A percentile compares a stretch with the other conserved stretches of the same genome.
Evolutionary conservation across 805 yeast genomes (phyloP).

Genomic region (Kazachstania taianensis): DNA sequence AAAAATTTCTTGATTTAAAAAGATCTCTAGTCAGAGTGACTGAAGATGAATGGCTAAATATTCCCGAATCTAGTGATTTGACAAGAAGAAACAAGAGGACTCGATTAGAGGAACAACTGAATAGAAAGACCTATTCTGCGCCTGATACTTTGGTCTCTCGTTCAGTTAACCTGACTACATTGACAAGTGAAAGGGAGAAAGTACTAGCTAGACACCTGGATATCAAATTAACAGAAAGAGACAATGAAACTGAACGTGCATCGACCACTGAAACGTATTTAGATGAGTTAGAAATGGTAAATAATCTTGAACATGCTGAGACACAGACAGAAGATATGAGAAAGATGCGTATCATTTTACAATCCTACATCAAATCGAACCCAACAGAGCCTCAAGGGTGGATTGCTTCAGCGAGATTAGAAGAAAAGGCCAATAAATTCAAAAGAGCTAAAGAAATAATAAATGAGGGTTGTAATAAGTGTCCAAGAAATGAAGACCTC

Average conservation of each 20-base stretch:
- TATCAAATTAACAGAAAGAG: constrained; percentile 12
- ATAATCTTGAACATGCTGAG: constrained; percentile 4
- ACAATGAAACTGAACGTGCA: constrained; percentile 10
- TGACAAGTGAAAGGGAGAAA: constrained; percentile 56
- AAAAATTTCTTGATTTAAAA: constrained; percentile 57
- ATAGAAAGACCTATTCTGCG: constrained; percentile 67
- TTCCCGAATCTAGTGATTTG: constrained; percentile 85
- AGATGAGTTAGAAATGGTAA: constrained; percentile 28
- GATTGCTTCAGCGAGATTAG: constrained; percentile 79
- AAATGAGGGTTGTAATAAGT: constrained; percentile 60
- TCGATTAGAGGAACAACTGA: constrained; percentile 49
- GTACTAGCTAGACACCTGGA: constrained; percentile 48
- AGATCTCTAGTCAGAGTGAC: constrained; percentile 47
- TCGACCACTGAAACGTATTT: constrained; percentile 31
- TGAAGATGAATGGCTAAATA: constrained; percentile 63
- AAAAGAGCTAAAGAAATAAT: constrained; percentile 51
- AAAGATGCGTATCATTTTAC: constrained; percentile 48
- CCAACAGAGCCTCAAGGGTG: constrained; percentile 70
- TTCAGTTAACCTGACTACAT: constrained; percentile 37
- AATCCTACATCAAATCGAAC: constrained; percentile 60
- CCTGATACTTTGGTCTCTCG: constrained; percentile 57
- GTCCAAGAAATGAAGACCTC: constrained; percentile 57
- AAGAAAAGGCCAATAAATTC: constrained; percentile 50
- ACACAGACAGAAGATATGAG: constrained; percentile 44
- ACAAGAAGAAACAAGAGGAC: constrained; percentile 71